These are phyloP conservation scores for Penicillium herquei DNA, from an alignment of 495 filamentous ascomycete species.

Conservation along the genomic window DNA sequence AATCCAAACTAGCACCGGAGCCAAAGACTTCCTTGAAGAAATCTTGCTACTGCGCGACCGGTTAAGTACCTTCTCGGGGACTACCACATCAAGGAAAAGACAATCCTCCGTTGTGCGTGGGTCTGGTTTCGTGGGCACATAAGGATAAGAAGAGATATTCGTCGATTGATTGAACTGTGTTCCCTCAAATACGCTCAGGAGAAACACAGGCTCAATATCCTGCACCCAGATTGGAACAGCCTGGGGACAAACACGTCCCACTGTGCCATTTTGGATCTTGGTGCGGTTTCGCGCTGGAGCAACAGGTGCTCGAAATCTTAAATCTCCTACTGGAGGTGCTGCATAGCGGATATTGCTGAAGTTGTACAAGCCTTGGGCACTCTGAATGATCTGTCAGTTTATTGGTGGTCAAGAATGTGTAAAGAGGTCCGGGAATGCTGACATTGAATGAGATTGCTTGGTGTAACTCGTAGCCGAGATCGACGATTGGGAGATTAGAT, in stretches of 20 bases:
- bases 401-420: not conserved
- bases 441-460: constrained; percentile 48
- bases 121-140: constrained; percentile 29
- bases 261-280: constrained; percentile 42
- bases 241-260: constrained; percentile 51
- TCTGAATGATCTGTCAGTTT: constrained; percentile 11
- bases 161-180: constrained; percentile 30
- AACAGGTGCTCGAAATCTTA: constrained; percentile 50
- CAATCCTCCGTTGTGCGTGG: constrained; percentile 56
- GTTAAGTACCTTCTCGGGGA: constrained; percentile 44
- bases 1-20: constrained; percentile 60
- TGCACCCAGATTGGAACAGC: constrained; percentile 39
- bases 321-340: constrained; percentile 50
- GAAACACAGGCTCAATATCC: constrained; percentile 29
- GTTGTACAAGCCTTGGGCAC: constrained; percentile 44
- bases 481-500: constrained; percentile 40
- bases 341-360: constrained; percentile 63
- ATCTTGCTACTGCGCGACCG: constrained; percentile 9
- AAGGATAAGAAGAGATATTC: constrained; percentile 29
- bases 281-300: constrained; percentile 36
- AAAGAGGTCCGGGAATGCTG: not conserved
- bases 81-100: constrained; percentile 54
- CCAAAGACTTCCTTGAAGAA: constrained; percentile 17
- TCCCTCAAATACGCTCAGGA: constrained; percentile 29
- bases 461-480: constrained; percentile 51